These are phyloP conservation scores for Melastoma candidum DNA, from an alignment of 441 rosid species.

Conservation along the genomic window DNA sequence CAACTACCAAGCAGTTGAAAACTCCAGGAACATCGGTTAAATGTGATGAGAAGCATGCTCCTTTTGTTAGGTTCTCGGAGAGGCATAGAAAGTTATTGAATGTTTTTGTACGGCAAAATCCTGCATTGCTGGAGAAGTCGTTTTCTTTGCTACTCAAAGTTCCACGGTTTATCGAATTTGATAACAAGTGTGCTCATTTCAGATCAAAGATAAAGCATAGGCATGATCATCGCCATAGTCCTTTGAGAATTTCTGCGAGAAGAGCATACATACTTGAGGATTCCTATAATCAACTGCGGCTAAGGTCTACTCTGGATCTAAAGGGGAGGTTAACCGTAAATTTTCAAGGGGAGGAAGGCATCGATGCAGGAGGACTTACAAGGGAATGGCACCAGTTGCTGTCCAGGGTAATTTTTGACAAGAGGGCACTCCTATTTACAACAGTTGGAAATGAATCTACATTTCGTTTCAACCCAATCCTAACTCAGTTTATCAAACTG, in stretches of 20 bases:
- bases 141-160: slow-evolving; percentile 88
- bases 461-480: slow-evolving; percentile 87
- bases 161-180: slow-evolving; percentile 92
- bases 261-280: slow-evolving; percentile 96
- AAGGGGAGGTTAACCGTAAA: slow-evolving; percentile 89
- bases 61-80: slow-evolving; percentile 84
- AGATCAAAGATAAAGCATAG: slow-evolving; percentile 90
- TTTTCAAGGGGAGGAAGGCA: slow-evolving; percentile 96
- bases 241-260: slow-evolving; percentile 84
- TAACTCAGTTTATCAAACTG: slow-evolving; percentile 91
- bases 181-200: slow-evolving; percentile 83
- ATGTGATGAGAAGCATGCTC: slow-evolving; percentile 68
- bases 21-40: slow-evolving; percentile 23
- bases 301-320: slow-evolving; percentile 74
- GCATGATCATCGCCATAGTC: slow-evolving; percentile 85
- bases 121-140: slow-evolving; percentile 89
- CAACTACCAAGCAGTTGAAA: slow-evolving; percentile 45
- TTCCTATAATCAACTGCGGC: slow-evolving; percentile 86
- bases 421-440: slow-evolving; percentile 87
- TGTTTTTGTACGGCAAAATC: slow-evolving; percentile 88
- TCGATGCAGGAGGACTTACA: slow-evolving; percentile 98
- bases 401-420: slow-evolving; percentile 95
- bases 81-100: slow-evolving; percentile 84
- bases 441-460: slow-evolving; percentile 91
- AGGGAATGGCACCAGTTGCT: slow-evolving; percentile 97